Base-by-base conservation (phyloP, 192 early-diverging fungal species). In the Mortierella alpina region DNA sequence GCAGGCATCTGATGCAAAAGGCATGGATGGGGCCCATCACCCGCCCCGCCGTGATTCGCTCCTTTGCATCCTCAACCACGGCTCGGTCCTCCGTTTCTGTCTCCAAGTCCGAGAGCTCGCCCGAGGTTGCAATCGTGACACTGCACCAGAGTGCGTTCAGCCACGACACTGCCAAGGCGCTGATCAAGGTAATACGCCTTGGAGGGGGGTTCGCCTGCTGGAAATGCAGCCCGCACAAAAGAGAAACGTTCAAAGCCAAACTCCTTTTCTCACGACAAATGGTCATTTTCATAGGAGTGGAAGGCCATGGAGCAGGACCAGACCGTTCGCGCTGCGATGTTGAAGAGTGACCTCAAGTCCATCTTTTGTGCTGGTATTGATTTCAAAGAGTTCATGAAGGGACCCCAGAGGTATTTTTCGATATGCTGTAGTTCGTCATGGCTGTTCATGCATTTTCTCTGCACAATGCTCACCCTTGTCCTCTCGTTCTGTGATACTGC, bases 321-420 rank as follows among this genome's bases (percentile, higher is more conserved):
- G 53, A 63, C 77, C 7, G 50, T 72, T 22, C 70, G 77, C 18
- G 69, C 77, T 6, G 77, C 50, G 14, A 52, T 80, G 18, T 48
- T 80, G 44, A 80, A 63, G 77, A 72, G 77, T 20, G 77, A 80
- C 40, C 70, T 58, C 64, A 80, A 80, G 44, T 68, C 70, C 39
- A 80, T 80, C 63, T 80, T 80, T 60, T 80, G 77, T 50, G 77
- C 77, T 18, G 77, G 77, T 57, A 80, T 80, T 48, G 77, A 80
- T 14, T 80, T 80, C 47, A 63, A 59, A 45, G 77, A 80, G 60
- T 80, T 80, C 49, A 44, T 80, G 64, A 72, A 80, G 57, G 77
- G 77, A 17, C 66, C 77, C 17, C 70, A 80, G 42, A 80, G 77
- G 77, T 80, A 41, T 48, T 10, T 7, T 7, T 9, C 9, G 1